Percentiles rank a stretch among this genome's conserved stretches.
Conservation (phyloP, 73 alveolate species). For the Paramecium biaurelia region DNA sequence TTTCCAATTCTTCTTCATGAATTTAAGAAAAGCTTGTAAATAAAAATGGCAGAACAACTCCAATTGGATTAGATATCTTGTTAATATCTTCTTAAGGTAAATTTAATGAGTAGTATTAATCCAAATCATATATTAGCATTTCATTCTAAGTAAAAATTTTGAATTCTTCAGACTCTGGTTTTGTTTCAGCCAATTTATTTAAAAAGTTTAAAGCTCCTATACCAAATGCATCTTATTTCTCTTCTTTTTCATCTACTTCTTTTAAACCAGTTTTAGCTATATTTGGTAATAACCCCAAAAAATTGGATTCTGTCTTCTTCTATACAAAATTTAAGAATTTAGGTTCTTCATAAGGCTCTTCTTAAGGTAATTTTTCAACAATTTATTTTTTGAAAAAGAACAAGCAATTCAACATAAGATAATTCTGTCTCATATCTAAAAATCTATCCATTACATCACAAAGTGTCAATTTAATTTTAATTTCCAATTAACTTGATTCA, state of each 20-base stretch:
- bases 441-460: conserved; percentile 64
- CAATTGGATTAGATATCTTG: conserved; percentile 43
- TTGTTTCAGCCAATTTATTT: conserved; percentile 14
- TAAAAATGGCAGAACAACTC: conserved; percentile 45
- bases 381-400: conserved; percentile 38
- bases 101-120: conserved; percentile 13
- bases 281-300: conserved; percentile 48
- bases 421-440: conserved; percentile 58
- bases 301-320: background rate
- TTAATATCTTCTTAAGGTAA: conserved; percentile 19
- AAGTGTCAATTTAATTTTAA: conserved; percentile 40
- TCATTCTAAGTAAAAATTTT: background rate
- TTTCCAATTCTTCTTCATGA: conserved; percentile 51
- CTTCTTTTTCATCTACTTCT: conserved; percentile 50
- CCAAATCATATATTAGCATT: background rate
- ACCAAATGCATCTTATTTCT: conserved; percentile 48
- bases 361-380: background rate
- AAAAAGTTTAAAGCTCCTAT: background rate
- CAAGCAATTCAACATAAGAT: conserved; percentile 34
- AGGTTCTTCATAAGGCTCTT: background rate
- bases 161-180: conserved; percentile 32
- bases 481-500: conserved; percentile 34
- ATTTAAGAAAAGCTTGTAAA: conserved; percentile 19
- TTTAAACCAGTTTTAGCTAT: conserved; percentile 58
- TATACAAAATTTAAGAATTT: background rate